These are phyloP conservation scores for Phlyctochytrium arcticum DNA, from an alignment of 192 early-diverging fungal genomes.

Conservation along the genomic window DNA sequence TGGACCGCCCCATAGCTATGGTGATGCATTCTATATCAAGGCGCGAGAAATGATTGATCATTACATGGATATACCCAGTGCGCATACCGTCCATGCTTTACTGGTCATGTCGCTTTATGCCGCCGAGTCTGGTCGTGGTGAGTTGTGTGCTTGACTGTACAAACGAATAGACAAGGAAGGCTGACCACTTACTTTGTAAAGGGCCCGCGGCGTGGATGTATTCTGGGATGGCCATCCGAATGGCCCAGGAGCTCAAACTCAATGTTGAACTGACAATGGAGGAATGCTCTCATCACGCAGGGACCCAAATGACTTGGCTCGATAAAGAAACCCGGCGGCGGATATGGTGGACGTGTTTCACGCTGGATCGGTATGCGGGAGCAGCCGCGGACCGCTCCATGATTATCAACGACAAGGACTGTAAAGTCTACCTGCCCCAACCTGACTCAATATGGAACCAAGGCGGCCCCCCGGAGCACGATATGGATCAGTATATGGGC, in stretches of 20 bases:
- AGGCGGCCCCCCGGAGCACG: not conserved
- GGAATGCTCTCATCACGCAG: not conserved
- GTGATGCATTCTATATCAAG: slow-evolving; percentile 41
- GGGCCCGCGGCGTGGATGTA: slow-evolving; percentile 48
- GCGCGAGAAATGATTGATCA: slow-evolving; percentile 41
- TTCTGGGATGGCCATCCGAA: slow-evolving; percentile 46
- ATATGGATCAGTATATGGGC: not conserved
- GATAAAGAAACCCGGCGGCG: slow-evolving; percentile 38
- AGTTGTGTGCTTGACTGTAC: not conserved
- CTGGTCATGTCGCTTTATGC: slow-evolving; percentile 33
- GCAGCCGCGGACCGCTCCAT: slow-evolving; percentile 32
- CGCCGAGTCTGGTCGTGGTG: slow-evolving; percentile 30
- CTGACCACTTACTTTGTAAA: not conserved
- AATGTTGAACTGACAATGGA: slow-evolving; percentile 36
- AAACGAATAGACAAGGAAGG: not conserved
- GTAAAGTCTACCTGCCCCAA: slow-evolving; percentile 41
- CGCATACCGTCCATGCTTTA: slow-evolving; percentile 29
- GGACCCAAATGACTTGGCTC: slow-evolving; percentile 28
- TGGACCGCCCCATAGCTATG: slow-evolving; percentile 12
- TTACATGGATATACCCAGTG: slow-evolving; percentile 36
- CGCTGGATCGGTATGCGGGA: slow-evolving; percentile 38
- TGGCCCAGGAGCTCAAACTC: slow-evolving; percentile 41
- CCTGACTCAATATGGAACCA: slow-evolving; percentile 17
- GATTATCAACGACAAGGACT: slow-evolving; percentile 43
- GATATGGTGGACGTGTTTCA: slow-evolving; percentile 46